These are phyloP conservation scores for Penicillium sp. DNA, from an alignment of 2,329 filamentous ascomycete genomes.

Conservation along the genomic window DNA sequence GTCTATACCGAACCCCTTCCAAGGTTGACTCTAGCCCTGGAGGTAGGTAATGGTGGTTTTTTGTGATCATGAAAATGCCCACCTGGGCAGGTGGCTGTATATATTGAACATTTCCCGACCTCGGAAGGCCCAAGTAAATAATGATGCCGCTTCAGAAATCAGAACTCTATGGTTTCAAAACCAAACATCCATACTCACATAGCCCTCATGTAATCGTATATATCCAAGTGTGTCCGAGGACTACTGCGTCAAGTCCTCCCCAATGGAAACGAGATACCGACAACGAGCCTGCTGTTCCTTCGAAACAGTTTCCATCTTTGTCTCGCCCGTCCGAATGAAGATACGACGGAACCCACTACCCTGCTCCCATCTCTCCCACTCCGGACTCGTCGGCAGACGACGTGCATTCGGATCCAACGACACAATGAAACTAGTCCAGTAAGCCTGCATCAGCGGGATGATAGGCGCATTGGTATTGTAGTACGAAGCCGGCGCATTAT, in stretches of 20 bases:
- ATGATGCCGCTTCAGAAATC: not conserved
- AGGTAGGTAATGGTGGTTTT: too few species aligned
- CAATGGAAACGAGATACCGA: slow-evolving; percentile 54
- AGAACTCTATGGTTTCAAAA: too few species aligned
- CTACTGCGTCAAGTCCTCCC: slow-evolving; percentile 50
- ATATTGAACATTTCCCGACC: too few species aligned
- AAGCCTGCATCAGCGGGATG: slow-evolving; percentile 65
- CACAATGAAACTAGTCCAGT: slow-evolving; percentile 74
- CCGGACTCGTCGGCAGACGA: slow-evolving; percentile 49
- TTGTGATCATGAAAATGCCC: not conserved
- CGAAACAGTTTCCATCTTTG: slow-evolving; percentile 51
- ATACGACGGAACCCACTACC: slow-evolving; percentile 40
- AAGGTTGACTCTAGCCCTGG: too few species aligned
- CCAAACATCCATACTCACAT: too few species aligned
- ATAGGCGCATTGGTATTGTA: slow-evolving; percentile 57
- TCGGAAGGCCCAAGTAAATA: too few species aligned
- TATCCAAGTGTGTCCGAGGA: not conserved
- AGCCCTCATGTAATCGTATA: too few species aligned
- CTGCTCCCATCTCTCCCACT: slow-evolving; percentile 53
- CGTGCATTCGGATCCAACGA: slow-evolving; percentile 66
- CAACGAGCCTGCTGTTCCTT: slow-evolving; percentile 47
- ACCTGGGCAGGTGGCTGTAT: too few species aligned
- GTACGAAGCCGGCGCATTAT: slow-evolving; percentile 59
- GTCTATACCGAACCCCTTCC: too few species aligned
- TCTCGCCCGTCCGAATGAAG: slow-evolving; percentile 47